Base-by-base conservation (phyloP, 2,329 filamentous ascomycete species). In the Aspergillus uvarum region DNA sequence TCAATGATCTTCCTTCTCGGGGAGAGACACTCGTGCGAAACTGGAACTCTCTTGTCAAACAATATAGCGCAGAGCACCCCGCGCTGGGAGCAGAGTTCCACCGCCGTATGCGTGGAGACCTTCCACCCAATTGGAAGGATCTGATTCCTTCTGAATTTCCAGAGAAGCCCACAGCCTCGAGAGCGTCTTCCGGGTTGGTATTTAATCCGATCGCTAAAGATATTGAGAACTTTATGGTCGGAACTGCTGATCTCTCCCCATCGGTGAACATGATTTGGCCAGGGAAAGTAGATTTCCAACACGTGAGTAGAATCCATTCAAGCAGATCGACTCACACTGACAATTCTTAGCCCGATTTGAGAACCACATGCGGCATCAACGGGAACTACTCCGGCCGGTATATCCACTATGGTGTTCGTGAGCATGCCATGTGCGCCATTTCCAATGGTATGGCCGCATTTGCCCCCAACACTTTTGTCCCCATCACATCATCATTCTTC, bases 371-470 rank as follows among this genome's bases (percentile, higher is more conserved):
- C 51, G 61, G 62, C 21, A 68, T 71, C 65, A 83, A 83, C 62
- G 86, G 85, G 47, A 74, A 82, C 70, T 83, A 83, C 65, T 68
- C 71, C 2, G 79, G 79, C 22, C 76, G 79, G 7, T 80, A 80
- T 63, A 76, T 87, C 63, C 85, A 85, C 70, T 87, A 80, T 69
- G 85, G 85, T 44, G 81, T 87, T 56, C 81, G 85, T 5, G 85
- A 87, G 65, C 85, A 87, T 67, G 85, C 84, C 57, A 88, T 88
- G 86, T 79, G 79, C 2, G 90, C 90, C 73, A 91, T 96, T 80
- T 90, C 96, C 83, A 96, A 96, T 68, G 86, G 85, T 3, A 72
- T 88, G 4, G 85, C 86, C 0, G 86, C 86, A 1, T 88, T 79
- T 60, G 76, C 77, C 59, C 81, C 78, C 38, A 81, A 79, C 24